Base-by-base conservation (phyloP, 768 basidiomycete species). In the Mycena polygramma region DNA sequence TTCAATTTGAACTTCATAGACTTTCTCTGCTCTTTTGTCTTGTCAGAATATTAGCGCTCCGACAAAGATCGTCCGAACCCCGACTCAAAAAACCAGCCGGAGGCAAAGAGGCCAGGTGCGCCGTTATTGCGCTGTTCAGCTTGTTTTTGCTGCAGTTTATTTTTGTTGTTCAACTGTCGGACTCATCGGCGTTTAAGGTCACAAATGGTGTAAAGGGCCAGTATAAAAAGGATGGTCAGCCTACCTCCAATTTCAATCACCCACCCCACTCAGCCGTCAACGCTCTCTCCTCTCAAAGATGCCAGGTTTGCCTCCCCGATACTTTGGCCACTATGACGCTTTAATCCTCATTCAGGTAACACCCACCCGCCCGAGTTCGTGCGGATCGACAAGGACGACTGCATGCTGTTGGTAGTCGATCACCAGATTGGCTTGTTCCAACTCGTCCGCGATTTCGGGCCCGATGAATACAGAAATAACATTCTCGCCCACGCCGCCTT, bases 391-490 rank as follows among this genome's bases (percentile, higher is more conserved):
- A 86, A 86, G 74, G 76, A 83, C 75, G 74, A 87, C 45, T 79
- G 75, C 7, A 75, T 81, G 41, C 78, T 86, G 20, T 75, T 87
- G 51, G 78, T 88, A 58, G 80, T 88, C 57, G 87, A 88, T 77
- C 85, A 84, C 71, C 86, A 88, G 70, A 75, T 85, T 49, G 86
- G 87, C n/a, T 74, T 88, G 10, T 87, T 83, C 77, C 82, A 85
- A 69, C 73, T 88, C 35, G 83, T 82, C 0, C 83, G 82, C 71
- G 86, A 88, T 75, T 76, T 76, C 66, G 63, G 76, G 10, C 79
- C 84, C 0, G 81, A 80, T 17, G 77, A 83, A 52, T 83, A 80
- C 70, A 81, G 82, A 66, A 84, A 80, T 76, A 86, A 83, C 72
- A 80, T 88, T 68, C 75, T 87, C 45, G 86, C 85, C 8, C 86